phyloP scores from a whole-genome alignment of 2,329 filamentous ascomycete genomes.

The Didymella segeticola region DNA sequence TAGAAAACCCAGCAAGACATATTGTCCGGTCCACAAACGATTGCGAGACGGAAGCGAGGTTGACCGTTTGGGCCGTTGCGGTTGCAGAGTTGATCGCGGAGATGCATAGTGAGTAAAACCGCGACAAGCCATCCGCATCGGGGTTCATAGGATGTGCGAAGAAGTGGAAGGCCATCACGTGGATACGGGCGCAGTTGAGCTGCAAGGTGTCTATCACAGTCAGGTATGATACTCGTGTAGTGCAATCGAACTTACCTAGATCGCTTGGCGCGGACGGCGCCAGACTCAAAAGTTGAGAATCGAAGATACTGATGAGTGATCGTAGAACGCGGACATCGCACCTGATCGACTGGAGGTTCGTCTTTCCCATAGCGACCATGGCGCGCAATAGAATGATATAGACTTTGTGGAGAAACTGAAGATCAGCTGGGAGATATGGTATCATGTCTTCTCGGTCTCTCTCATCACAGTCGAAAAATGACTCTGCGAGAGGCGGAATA shows the following conservation, averaged over 20 bases:
- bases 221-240: conserved; percentile 6
- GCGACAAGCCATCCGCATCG: conserved; percentile 37
- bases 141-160: conserved; percentile 40
- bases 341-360: conserved; percentile 40
- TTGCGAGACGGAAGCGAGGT: conserved; percentile 37
- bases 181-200: conserved; percentile 45
- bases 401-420: conserved; percentile 45
- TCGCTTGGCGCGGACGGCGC: conserved; percentile 40
- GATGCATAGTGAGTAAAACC: conserved; percentile 44
- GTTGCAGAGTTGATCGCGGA: conserved; percentile 38
- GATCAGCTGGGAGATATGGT: conserved; percentile 37
- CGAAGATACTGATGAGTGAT: conserved; percentile 45
- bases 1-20: conserved; percentile 41
- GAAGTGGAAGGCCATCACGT: conserved; percentile 47
- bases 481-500: conserved; percentile 45
- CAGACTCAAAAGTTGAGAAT: conserved; percentile 42
- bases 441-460: conserved; percentile 42
- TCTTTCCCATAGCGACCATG: conserved; percentile 43
- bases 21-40: conserved; percentile 46
- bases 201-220: conserved; percentile 38
- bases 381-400: conserved; percentile 44
- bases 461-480: conserved; percentile 44
- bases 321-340: conserved; percentile 41
- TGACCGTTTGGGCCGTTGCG: conserved; percentile 29
- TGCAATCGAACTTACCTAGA: conserved; percentile 32